Base-by-base conservation (phyloP, 768 basidiomycete genomes). In the Phylloporus sp. region DNA sequence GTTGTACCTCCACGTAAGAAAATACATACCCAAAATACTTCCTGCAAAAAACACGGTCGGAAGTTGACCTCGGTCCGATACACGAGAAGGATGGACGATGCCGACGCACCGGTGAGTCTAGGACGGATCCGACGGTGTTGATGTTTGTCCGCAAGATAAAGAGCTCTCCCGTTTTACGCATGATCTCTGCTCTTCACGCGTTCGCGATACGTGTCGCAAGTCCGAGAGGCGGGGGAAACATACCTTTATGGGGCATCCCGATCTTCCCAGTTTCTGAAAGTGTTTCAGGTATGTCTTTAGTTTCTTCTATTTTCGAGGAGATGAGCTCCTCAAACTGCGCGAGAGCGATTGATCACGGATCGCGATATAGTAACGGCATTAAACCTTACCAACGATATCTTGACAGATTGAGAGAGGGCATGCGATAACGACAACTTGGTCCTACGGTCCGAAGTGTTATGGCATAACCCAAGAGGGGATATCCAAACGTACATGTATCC, bases 191-290 rank as follows among this genome's bases (percentile, higher is more conserved):
- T 49, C 18, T 39, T 46, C 39, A 59, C 44, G 46, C 22, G 23
- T 53, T 57, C 49, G 50, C 39, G 42, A 50, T 44, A 20, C 36
- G 17, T 41, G 28, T 52, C 46, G 21, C 21, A 48, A 24, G 26
- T 21, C 35, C 52, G 38, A 39, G 18, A 15, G 9, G 33, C 10
- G 37, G 37, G 32, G 9, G 21, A 34, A n/a, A 59, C 63, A 15
- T 46, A 83, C 86, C 84, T 74, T 86, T 86, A 62, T 89, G 87
- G 15, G 84, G 80, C 77, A 87, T 87, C 33, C 86, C 88, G 52
- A 97, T 94, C 69, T 95, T 93, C 9, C 94, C 94, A 1, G 91
- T 95, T 65, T 94, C 90, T 43, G 88, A 88, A 43, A 97, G 86
- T 46, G 84, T 78, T 69, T 92, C 91, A 31, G 94, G 94, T 45